Evolutionary conservation across 768 basidiomycete genomes (phyloP).

Genomic region (Leccinum rimulosum): DNA sequence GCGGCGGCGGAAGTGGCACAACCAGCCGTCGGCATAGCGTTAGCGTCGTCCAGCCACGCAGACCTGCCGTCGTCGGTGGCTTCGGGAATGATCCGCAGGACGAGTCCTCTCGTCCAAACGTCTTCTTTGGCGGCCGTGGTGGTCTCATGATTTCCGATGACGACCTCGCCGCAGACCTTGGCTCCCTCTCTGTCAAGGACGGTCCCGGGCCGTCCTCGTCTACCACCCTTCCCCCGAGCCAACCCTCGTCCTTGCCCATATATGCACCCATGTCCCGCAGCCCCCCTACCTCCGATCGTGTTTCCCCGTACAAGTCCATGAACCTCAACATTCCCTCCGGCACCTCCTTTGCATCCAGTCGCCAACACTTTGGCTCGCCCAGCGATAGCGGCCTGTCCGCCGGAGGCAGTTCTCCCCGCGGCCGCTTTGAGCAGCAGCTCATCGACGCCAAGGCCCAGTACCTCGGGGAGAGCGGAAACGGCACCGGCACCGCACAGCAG

Average conservation of each 20-base stretch:
- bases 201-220: slow-evolving; percentile 39
- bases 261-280: slow-evolving; percentile 69
- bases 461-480: slow-evolving; percentile 18
- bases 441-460: slow-evolving; percentile 42
- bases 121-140: slow-evolving; percentile 45
- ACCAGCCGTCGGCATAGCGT: slow-evolving; percentile 83
- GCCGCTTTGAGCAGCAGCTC: slow-evolving; percentile 46
- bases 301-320: slow-evolving; percentile 58
- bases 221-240: slow-evolving; percentile 52
- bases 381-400: slow-evolving; percentile 57
- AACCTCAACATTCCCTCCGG: slow-evolving; percentile 56
- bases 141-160: slow-evolving; percentile 75
- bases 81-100: slow-evolving; percentile 52
- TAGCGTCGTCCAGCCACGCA: slow-evolving; percentile 73
- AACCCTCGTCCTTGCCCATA: slow-evolving; percentile 74
- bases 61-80: slow-evolving; percentile 58
- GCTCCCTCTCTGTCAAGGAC: slow-evolving; percentile 51
- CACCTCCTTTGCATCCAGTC: slow-evolving; percentile 39
- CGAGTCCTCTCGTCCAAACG: slow-evolving; percentile 34
- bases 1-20: slow-evolving; percentile 72
- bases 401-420: slow-evolving; percentile 49
- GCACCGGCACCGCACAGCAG: slow-evolving; percentile 17
- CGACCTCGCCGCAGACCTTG: slow-evolving; percentile 72
- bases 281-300: slow-evolving; percentile 50
- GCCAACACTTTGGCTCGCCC: slow-evolving; percentile 54